Conservation (phyloP, 495 filamentous ascomycete species). For the Aspergillus steynii region DNA sequence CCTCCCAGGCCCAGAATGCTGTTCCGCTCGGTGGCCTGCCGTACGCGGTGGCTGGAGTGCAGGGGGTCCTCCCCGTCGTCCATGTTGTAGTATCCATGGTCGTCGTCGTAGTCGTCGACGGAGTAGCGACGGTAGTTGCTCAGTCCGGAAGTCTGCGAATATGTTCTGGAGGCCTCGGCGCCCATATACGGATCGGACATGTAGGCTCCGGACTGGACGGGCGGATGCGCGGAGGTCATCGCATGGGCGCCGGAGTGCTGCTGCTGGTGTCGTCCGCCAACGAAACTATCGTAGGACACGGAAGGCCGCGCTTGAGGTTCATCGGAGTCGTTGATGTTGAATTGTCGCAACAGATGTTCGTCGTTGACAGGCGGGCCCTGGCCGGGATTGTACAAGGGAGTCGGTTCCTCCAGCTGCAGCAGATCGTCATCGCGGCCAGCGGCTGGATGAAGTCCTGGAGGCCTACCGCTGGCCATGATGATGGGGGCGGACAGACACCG, state of each 20-base stretch:
- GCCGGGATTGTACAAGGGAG: slow-evolving; percentile 70
- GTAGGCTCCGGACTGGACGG: slow-evolving; percentile 32
- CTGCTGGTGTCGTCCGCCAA: slow-evolving; percentile 62
- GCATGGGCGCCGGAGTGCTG: slow-evolving; percentile 43
- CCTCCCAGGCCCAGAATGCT: slow-evolving; percentile 85
- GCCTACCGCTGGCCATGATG: slow-evolving; percentile 64
- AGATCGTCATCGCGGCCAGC: slow-evolving; percentile 66
- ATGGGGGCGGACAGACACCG: slow-evolving; percentile 43
- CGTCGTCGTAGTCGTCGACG: slow-evolving; percentile 78
- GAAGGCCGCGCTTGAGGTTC: slow-evolving; percentile 70
- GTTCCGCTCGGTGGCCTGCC: slow-evolving; percentile 72
- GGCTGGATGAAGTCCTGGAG: slow-evolving; percentile 58
- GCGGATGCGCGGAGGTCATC: slow-evolving; percentile 27
- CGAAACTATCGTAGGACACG: slow-evolving; percentile 91
- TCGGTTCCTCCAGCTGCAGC: slow-evolving; percentile 69
- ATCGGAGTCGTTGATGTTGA: slow-evolving; percentile 66
- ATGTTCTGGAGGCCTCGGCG: slow-evolving; percentile 49
- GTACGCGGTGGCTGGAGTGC: slow-evolving; percentile 49
- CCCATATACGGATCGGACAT: slow-evolving; percentile 50
- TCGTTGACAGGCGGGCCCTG: slow-evolving; percentile 73
- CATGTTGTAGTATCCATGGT: slow-evolving; percentile 59
- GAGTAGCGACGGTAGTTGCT: slow-evolving; percentile 90
- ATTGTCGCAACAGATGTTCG: slow-evolving; percentile 70
- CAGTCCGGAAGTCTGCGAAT: slow-evolving; percentile 82
- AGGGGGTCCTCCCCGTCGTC: slow-evolving; percentile 58